Evolutionary conservation across 2,329 filamentous ascomycete genomes (phyloP).

Genomic region (Colletotrichum scovillei): DNA sequence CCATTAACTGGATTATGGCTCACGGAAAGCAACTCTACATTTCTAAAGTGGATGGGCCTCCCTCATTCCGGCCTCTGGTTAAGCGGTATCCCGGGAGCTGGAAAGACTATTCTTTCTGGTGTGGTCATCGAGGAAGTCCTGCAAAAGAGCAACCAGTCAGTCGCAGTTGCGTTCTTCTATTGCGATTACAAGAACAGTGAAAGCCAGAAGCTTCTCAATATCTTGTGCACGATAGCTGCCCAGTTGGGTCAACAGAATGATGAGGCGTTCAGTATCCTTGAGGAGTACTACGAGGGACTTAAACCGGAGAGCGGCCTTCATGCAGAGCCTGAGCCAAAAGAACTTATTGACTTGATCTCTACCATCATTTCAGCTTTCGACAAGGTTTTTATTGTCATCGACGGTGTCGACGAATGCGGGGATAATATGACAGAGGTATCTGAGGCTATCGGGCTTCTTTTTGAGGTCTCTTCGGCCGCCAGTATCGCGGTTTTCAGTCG

Average conservation of each 20-base stretch:
- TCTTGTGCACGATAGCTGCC: not conserved
- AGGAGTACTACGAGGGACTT: not conserved
- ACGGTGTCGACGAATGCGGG: constrained; percentile 7
- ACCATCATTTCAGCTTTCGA: not conserved
- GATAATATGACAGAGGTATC: not conserved
- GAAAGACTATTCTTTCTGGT: not conserved
- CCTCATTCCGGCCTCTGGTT: constrained; percentile 4
- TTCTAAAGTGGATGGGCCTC: not conserved
- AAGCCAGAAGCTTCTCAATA: not conserved
- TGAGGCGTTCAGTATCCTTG: not conserved
- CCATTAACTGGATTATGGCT: constrained; percentile 13
- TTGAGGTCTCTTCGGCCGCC: fast-evolving
- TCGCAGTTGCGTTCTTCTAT: not conserved
- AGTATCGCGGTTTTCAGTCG: constrained; percentile 1
- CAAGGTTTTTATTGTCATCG: not conserved
- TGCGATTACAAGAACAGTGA: constrained; percentile 1
- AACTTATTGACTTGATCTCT: not conserved
- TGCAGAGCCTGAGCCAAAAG: not conserved
- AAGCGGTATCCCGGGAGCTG: not conserved
- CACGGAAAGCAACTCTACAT: not conserved
- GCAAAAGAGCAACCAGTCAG: not conserved
- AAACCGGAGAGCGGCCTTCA: not conserved
- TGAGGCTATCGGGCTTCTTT: not conserved
- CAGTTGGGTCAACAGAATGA: not conserved
- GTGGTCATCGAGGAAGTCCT: not conserved